Evolutionary conservation across 768 basidiomycete genomes (phyloP), one percentile per base, ranked within the genome.

Genomic region (Trametes sanguinea): DNA sequence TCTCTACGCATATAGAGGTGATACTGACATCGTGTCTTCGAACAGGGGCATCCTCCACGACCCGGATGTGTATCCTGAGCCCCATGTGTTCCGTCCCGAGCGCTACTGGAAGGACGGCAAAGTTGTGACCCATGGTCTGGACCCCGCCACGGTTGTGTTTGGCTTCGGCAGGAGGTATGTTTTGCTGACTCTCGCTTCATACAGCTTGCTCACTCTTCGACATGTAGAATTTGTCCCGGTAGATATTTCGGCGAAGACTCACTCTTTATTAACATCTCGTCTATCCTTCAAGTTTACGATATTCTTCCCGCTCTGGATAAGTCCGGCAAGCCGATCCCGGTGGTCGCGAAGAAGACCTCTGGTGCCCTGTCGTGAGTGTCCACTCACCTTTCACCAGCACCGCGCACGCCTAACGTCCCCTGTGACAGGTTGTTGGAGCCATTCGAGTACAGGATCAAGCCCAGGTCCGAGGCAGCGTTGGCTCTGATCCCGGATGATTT

Each of bases 11-110:
- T 2, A 17, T 6, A 7, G 39, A 11, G 0, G 10, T 3, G 47
- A 7, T 7, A 6, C 29, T 2, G 35, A 11, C 9, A 10, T 13
- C 29, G 3, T 40, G 13, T 37, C 3, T 54, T 2, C 22, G 7
- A 3, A 51, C 37, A 84, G 84, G 81, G 76, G 76, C 1, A 82
- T 85, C 51, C 73, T 83, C 30, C 83, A 80, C 45, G 80, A 85
- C 63, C 80, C 80, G 4, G 46, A 68, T 35, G 68, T 67, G 13
- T 85, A 76, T 66, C 80, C 78, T 0, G 73, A 83, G 14, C 84
- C 84, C 0, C 67, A 74, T 4, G 67, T 63, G 10, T 85, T 86
- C 67, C 76, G 80, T 39, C 84, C 84, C 0, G 80, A 81, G 27
- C 75, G 83, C 17, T 85, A 80, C 66, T 54, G 81, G 32, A 67